Conservation (phyloP, 345 rosid genomes). For the Isatis tinctoria region DNA sequence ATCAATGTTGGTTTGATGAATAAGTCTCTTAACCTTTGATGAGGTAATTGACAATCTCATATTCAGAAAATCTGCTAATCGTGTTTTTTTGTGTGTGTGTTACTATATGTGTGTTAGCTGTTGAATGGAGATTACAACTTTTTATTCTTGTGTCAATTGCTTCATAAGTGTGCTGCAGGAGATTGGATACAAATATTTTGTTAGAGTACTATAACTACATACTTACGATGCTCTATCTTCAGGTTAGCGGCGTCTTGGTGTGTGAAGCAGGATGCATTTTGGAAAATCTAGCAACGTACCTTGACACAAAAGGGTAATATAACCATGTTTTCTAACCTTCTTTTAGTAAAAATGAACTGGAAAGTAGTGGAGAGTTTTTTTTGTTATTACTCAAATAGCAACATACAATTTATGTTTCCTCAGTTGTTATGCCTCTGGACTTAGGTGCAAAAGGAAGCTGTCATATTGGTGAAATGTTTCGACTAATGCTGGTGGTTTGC, state of each 20-base stretch:
- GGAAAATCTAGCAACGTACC: slow-evolving; percentile 75
- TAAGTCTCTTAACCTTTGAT: slow-evolving; percentile 65
- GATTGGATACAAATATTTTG: neutral
- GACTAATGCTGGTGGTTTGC: slow-evolving; percentile 99
- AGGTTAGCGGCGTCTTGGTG: slow-evolving; percentile 89
- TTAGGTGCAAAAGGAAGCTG: slow-evolving; percentile 99
- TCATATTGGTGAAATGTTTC: slow-evolving; percentile 99
- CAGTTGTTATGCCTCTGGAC: slow-evolving; percentile 99
- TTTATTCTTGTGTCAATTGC: neutral
- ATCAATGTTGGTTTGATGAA: slow-evolving; percentile 76
- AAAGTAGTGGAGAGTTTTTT: neutral
- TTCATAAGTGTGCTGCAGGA: neutral
- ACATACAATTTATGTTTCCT: slow-evolving; percentile 41
- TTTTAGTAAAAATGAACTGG: neutral
- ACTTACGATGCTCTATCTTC: slow-evolving; percentile 23
- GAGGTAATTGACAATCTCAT: slow-evolving; percentile 42
- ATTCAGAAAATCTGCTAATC: neutral
- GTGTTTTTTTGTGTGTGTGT: too few relatives aligned
- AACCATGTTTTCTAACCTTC: neutral
- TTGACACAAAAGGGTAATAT: slow-evolving; percentile 73
- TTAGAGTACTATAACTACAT: neutral
- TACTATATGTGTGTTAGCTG: neutral
- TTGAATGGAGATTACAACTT: neutral
- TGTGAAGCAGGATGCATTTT: slow-evolving; percentile 98
- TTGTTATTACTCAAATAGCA: neutral